Evolutionary conservation across 306 rosid genomes (phyloP).

Genomic region (Citrullus colocynthis): DNA sequence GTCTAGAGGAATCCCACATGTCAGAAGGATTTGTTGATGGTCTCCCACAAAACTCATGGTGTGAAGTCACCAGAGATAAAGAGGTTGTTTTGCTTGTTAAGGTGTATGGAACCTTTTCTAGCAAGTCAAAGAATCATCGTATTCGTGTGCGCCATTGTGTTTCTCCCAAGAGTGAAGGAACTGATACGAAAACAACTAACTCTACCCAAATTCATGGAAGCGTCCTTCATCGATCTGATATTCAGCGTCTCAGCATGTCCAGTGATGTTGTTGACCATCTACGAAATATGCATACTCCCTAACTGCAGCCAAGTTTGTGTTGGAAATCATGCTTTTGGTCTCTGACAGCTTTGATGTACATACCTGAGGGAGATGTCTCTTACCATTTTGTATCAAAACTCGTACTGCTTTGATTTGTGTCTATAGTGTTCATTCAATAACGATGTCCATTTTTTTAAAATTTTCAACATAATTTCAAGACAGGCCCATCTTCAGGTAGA

Average conservation of each 20-base stretch:
- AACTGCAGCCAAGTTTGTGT: not conserved
- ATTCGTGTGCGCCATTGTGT: slow-evolving; percentile 69
- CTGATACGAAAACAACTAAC: slow-evolving; percentile 19
- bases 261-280: slow-evolving; percentile 60
- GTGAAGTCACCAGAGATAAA: slow-evolving; percentile 79
- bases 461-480: not conserved
- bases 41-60: slow-evolving; percentile 69
- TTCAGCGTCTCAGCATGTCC: slow-evolving; percentile 60
- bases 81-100: slow-evolving; percentile 69
- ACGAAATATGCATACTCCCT: slow-evolving; percentile 43
- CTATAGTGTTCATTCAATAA: not conserved
- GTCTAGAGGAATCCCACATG: slow-evolving; percentile 67
- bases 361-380: slow-evolving; percentile 4
- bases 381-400: not conserved
- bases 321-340: not conserved
- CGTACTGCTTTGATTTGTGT: not conserved
- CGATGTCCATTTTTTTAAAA: not conserved
- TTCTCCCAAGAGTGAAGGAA: slow-evolving; percentile 34
- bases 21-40: slow-evolving; percentile 78
- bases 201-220: slow-evolving; percentile 43
- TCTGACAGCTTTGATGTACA: slow-evolving; percentile 2
- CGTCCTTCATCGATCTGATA: slow-evolving; percentile 63
- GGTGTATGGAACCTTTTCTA: slow-evolving; percentile 48
- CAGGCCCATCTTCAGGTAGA: not conserved
- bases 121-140: slow-evolving; percentile 45